These are phyloP conservation scores for Geotrichum bryndzae DNA, from an alignment of 1,139 yeast species.

Conservation along the genomic window DNA sequence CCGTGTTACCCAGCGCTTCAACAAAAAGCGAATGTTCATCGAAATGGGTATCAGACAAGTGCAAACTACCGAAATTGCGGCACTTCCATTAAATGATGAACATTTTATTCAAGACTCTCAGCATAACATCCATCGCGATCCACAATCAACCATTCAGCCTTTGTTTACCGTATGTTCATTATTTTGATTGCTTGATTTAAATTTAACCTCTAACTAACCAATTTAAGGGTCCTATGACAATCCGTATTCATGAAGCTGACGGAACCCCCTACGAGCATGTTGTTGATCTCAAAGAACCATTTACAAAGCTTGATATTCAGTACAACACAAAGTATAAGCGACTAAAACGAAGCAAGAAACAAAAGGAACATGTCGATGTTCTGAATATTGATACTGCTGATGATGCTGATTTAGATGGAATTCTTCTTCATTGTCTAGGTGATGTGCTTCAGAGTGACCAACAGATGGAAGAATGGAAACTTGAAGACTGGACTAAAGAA, in stretches of 20 bases:
- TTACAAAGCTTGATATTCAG: slow-evolving; percentile 85
- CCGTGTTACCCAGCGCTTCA: slow-evolving; percentile 83
- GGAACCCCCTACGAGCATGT: slow-evolving; percentile 99
- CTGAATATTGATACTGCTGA: slow-evolving; percentile 21
- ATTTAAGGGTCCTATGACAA: slow-evolving; percentile 79
- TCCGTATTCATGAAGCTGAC: slow-evolving; percentile 94
- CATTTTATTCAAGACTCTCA: slow-evolving; percentile 41
- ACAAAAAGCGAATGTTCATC: slow-evolving; percentile 85
- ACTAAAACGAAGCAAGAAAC: slow-evolving; percentile 58
- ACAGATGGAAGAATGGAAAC: slow-evolving; percentile 66
- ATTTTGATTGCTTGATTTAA: background rate
- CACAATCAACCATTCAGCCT: slow-evolving; percentile 27
- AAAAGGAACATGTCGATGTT: slow-evolving; percentile 31
- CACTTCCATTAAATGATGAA: slow-evolving; percentile 36
- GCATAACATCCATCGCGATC: slow-evolving; percentile 27
- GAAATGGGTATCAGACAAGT: slow-evolving; percentile 93
- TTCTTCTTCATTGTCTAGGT: slow-evolving; percentile 61
- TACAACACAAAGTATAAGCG: slow-evolving; percentile 85
- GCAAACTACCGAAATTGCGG: slow-evolving; percentile 55
- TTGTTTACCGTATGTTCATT: slow-evolving; percentile 45
- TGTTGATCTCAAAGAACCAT: slow-evolving; percentile 79
- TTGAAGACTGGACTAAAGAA: slow-evolving; percentile 66
- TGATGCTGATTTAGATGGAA: slow-evolving; percentile 37
- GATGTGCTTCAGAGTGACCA: slow-evolving; percentile 58
- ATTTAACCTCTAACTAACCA: background rate